A percentile compares a stretch with the other conserved stretches of the same genome.
These are phyloP conservation scores for Pisolithus orientalis DNA, from an alignment of 768 basidiomycete genomes.

Conservation along the genomic window DNA sequence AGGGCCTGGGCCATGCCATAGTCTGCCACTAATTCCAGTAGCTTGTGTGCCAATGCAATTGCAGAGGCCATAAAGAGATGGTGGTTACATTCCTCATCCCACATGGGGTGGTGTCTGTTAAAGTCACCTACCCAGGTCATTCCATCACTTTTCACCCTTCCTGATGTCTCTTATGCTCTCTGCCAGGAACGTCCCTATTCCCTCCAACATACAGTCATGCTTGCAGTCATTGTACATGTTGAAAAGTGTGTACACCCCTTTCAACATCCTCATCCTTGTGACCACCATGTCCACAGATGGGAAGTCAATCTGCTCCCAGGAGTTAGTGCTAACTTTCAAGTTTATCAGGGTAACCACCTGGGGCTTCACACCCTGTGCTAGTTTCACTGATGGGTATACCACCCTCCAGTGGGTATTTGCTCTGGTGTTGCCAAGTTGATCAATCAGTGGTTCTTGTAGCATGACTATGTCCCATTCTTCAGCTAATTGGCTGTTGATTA, in stretches of 20 bases:
- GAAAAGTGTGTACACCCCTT: slow-evolving; percentile 21
- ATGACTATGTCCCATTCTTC: too few species aligned
- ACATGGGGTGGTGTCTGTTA: too few species aligned
- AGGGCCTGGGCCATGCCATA: slow-evolving; percentile 26
- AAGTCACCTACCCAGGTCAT: too few species aligned
- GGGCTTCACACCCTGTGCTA: background rate
- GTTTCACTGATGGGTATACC: background rate
- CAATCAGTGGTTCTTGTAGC: background rate
- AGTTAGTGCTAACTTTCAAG: slow-evolving; percentile 7
- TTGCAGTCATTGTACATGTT: slow-evolving; percentile 35
- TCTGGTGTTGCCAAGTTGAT: background rate
- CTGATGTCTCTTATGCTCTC: background rate
- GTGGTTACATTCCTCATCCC: too few species aligned
- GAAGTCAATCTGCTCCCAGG: slow-evolving; percentile 19
- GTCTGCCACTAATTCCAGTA: too few species aligned
- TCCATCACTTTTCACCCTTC: too few species aligned
- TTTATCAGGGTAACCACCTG: slow-evolving; percentile 16
- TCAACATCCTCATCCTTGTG: slow-evolving; percentile 12
- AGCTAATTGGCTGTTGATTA: too few species aligned
- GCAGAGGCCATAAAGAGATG: too few species aligned
- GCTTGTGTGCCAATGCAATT: too few species aligned
- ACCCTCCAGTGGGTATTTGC: background rate
- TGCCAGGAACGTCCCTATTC: slow-evolving; percentile 3
- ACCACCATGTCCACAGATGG: slow-evolving; percentile 22
- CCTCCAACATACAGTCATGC: slow-evolving; percentile 12